Conservation (phyloP, 2,329 filamentous ascomycete genomes). For the Sporothrix luriei region DNA sequence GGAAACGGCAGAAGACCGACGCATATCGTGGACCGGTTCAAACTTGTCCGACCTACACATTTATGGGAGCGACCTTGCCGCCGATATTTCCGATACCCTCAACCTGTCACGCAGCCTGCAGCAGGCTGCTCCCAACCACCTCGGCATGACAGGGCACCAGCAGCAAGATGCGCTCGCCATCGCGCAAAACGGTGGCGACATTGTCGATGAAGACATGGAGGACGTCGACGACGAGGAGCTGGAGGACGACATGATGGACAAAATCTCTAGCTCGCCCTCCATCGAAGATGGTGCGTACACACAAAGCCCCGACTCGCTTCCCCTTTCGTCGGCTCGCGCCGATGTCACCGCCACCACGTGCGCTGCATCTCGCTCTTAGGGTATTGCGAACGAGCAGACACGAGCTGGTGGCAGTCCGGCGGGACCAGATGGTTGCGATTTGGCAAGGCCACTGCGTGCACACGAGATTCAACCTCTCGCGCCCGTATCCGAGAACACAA, state of each 20-base stretch:
- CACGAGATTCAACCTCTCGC: not conserved
- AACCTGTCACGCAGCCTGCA: conserved; percentile 38
- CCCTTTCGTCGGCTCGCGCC: conserved; percentile 34
- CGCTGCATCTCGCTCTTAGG: conserved; percentile 4
- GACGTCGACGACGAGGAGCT: conserved; percentile 68
- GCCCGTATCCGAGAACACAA: conserved; percentile 3
- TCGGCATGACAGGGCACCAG: conserved; percentile 41
- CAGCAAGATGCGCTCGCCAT: conserved; percentile 62
- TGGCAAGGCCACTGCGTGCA: conserved; percentile 18
- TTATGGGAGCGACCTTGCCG: conserved; percentile 52
- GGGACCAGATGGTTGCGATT: not conserved
- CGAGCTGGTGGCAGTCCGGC: conserved; percentile 26
- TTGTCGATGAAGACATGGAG: conserved; percentile 65
- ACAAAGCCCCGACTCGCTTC: conserved; percentile 38
- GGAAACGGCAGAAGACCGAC: conserved; percentile 73
- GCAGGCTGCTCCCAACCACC: conserved; percentile 36
- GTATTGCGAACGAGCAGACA: not conserved
- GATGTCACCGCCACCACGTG: not conserved
- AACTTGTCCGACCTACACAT: conserved; percentile 49
- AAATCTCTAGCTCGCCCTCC: conserved; percentile 96
- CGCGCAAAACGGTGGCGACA: conserved; percentile 63
- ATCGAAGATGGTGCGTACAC: conserved; percentile 96
- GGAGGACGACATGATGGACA: conserved; percentile 90
- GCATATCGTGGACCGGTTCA: conserved; percentile 56
- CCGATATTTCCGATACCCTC: conserved; percentile 47